Evolutionary conservation across 2,329 filamentous ascomycete genomes (phyloP).

Genomic region (Harringtonia lauricola): DNA sequence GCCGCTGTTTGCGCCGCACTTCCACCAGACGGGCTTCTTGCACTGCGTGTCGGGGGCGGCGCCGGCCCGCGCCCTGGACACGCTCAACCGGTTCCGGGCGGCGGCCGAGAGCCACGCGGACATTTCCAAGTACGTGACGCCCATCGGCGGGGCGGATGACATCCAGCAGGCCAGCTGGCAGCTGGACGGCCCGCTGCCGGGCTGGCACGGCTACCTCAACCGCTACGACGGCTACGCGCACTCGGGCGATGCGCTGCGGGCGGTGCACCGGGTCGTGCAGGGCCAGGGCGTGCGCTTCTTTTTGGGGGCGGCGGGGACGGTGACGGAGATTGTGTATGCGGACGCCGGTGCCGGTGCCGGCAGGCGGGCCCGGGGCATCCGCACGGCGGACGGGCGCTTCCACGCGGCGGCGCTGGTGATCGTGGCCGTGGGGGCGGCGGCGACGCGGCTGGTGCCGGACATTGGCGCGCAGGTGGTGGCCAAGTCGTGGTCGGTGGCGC

Average conservation of each 20-base stretch:
- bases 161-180: conserved; percentile 25
- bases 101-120: conserved; percentile 26
- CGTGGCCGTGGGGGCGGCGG: not conserved
- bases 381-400: conserved; percentile 15
- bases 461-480: conserved; percentile 39
- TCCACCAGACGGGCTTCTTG: conserved; percentile 33
- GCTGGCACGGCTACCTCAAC: conserved; percentile 50
- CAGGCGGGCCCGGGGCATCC: too few relatives aligned
- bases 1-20: conserved; percentile 41
- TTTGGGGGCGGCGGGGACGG: too few relatives aligned
- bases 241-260: conserved; percentile 37
- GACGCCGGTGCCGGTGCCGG: not conserved
- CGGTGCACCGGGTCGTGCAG: conserved; percentile 31
- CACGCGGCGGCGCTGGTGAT: conserved; percentile 33
- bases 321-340: conserved; percentile 27
- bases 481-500: conserved; percentile 47
- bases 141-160: conserved; percentile 25
- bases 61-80: conserved; percentile 33
- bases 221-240: conserved; percentile 45
- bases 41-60: conserved; percentile 36
- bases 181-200: conserved; percentile 34
- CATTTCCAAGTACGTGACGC: conserved; percentile 3
- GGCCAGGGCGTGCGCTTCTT: too few relatives aligned
- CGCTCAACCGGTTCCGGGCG: conserved; percentile 29
- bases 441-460: conserved; percentile 35